Percentiles rank a stretch among this genome's conserved stretches.
Evolutionary conservation across 495 filamentous ascomycete species (phyloP).

Genomic region (Aspergillus hancockii): DNA sequence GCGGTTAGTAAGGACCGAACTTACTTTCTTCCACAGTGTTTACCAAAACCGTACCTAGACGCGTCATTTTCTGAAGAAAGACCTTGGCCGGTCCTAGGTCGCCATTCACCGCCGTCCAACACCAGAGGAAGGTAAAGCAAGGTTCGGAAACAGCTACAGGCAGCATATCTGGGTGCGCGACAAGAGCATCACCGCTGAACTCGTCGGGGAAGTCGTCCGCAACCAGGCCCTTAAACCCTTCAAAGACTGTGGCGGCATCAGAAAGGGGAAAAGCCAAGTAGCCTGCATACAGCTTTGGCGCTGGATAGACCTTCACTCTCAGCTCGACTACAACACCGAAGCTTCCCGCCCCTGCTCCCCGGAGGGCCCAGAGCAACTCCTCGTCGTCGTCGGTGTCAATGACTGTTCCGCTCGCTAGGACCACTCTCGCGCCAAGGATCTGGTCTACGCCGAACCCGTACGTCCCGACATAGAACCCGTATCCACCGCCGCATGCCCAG

Average conservation of each 20-base stretch:
- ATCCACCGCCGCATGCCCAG: slow-evolving; percentile 42
- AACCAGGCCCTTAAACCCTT: slow-evolving; percentile 12
- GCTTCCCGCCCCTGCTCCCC: slow-evolving; percentile 34
- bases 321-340: slow-evolving; percentile 42
- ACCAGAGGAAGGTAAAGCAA: slow-evolving; percentile 14
- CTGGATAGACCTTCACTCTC: slow-evolving; percentile 36
- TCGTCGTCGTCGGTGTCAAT: slow-evolving; percentile 29
- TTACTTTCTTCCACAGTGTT: slow-evolving; percentile 19
- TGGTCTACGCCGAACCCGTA: slow-evolving; percentile 42
- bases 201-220: slow-evolving; percentile 17
- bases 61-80: slow-evolving; percentile 16
- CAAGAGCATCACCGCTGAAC: slow-evolving; percentile 19
- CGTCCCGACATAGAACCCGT: slow-evolving; percentile 32
- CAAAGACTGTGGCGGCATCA: slow-evolving; percentile 18
- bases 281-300: slow-evolving; percentile 8
- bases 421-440: slow-evolving; percentile 38
- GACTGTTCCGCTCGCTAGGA: slow-evolving; percentile 34
- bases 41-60: slow-evolving; percentile 11
- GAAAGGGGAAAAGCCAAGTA: slow-evolving; percentile 14
- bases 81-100: slow-evolving; percentile 11
- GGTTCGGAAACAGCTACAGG: slow-evolving; percentile 12
- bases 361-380: slow-evolving; percentile 33
- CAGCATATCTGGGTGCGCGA: slow-evolving; percentile 15
- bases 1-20: slow-evolving; percentile 13
- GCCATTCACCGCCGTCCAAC: slow-evolving; percentile 8